Evolutionary conservation across 129 eudicot species (phyloP).

Genomic region (Oenanthe sinensis): DNA sequence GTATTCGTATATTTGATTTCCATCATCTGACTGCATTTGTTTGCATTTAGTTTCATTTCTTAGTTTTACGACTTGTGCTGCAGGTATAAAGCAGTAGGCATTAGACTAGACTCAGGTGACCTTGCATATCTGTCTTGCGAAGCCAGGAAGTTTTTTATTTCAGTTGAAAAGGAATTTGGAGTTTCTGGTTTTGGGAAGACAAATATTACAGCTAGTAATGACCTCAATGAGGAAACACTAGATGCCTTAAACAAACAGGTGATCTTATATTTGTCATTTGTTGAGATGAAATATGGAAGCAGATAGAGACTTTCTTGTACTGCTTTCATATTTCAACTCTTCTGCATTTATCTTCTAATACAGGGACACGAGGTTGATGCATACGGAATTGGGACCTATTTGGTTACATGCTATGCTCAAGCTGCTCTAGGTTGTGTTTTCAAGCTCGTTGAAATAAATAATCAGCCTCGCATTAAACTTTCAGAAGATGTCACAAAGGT

Average conservation of each 20-base stretch:
- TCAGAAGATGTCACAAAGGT: slow-evolving; percentile 99
- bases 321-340: neutral
- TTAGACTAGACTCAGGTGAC: slow-evolving; percentile 95
- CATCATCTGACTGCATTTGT: neutral
- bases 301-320: neutral
- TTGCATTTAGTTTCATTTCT: neutral
- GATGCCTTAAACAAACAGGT: slow-evolving; percentile 99
- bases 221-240: slow-evolving; percentile 96
- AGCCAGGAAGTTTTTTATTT: slow-evolving; percentile 65
- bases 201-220: slow-evolving; percentile 83
- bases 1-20: neutral
- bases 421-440: slow-evolving; percentile 96
- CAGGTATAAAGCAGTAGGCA: slow-evolving; percentile 88
- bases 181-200: slow-evolving; percentile 68
- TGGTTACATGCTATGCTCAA: slow-evolving; percentile 97
- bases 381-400: slow-evolving; percentile 88
- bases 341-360: slow-evolving; percentile 5
- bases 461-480: slow-evolving; percentile 91
- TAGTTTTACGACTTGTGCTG: slow-evolving; percentile 6
- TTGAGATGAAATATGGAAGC: neutral
- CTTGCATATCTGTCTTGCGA: slow-evolving; percentile 93
- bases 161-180: slow-evolving; percentile 67
- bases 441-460: slow-evolving; percentile 94
- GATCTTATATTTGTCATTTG: slow-evolving; percentile 5
- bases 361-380: slow-evolving; percentile 97